Conservation (phyloP, 1,139 yeast genomes). For the Lodderomyces orthopsilosis region DNA sequence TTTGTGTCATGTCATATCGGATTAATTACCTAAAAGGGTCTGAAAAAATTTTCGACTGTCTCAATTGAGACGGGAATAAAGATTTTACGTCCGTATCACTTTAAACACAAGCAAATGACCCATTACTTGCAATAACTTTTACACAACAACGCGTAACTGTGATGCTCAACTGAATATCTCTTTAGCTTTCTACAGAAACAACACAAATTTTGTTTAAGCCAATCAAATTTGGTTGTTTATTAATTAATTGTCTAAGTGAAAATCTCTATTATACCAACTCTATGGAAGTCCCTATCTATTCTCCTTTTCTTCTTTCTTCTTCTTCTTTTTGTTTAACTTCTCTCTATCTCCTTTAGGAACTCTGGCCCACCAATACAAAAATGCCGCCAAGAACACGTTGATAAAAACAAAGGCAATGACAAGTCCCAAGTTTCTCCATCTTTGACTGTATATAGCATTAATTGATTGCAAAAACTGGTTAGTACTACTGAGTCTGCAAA, state of each 20-base stretch:
- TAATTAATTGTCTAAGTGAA: not conserved
- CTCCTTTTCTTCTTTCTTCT: not conserved
- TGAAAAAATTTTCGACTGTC: not conserved
- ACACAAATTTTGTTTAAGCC: not conserved
- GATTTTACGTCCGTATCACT: not conserved
- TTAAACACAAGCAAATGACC: not conserved
- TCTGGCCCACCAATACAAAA: slow-evolving; percentile 71
- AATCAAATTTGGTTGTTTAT: not conserved
- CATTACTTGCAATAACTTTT: too few relatives aligned
- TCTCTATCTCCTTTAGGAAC: slow-evolving; percentile 54
- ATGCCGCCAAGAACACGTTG: slow-evolving; percentile 50
- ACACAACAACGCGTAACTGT: too few relatives aligned
- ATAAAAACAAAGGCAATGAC: slow-evolving; percentile 46
- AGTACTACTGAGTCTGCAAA: slow-evolving; percentile 51
- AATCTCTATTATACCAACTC: not conserved
- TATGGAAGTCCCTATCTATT: too few relatives aligned
- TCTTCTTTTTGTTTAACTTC: slow-evolving; percentile 15
- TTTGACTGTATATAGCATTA: slow-evolving; percentile 41
- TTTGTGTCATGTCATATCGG: not conserved
- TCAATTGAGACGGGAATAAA: slow-evolving; percentile 1
- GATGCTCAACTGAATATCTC: too few relatives aligned
- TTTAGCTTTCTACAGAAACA: too few relatives aligned
- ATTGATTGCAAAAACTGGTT: slow-evolving; percentile 48
- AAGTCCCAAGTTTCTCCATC: slow-evolving; percentile 74
- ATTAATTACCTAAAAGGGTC: not conserved